Base-by-base conservation (phyloP, 306 rosid genomes). In the Pueraria montana region DNA sequence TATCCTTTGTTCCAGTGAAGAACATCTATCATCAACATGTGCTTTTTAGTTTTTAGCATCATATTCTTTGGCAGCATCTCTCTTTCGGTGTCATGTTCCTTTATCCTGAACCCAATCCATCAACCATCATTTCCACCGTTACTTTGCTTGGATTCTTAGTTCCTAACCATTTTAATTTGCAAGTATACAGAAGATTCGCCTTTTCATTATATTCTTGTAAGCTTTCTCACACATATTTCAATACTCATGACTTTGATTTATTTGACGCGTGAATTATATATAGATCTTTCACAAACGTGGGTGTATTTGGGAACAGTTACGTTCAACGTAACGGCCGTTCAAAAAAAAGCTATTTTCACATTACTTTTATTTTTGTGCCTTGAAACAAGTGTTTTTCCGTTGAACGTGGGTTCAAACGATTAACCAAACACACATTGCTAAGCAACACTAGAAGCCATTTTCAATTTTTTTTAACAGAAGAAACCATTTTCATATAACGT, bases 21-120 rank as follows among this genome's bases (percentile, higher is more conserved):
- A 30, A 63, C 70, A 32, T 17, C 12, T 24, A 30, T 27, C 23
- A 32, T 64, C 42, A 32, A 27, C 23, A 13, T 16, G 13, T 32
- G 21, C 14, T 5, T n/a, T n/a, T n/a, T n/a, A n/a, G n/a, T 5
- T 64, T 64, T 30, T 32, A 32, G 70, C 23, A 64, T 64, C 70
- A 64, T 16, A 32, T 64, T 64, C 70, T 64, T 64, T 64, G 70
- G 70, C 23, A 64, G 70, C 24, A 27, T 62, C 68, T 62, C 20
- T 62, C 70, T 64, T 64, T 64, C 70, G 70, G 70, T 32, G 70
- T 32, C 17, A 2, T 17, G 45, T 17, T 64, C 23, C 70, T 62
- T 62, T 62, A 13, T 26, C 10, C 5, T 62, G 7, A 32, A 64
- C 70, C 70, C 34, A 64, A 30, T 64, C 13, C 70, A 7, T 64